Evolutionary conservation across 768 basidiomycete species (phyloP), one percentile per base, ranked within the genome.

Genomic region (Hydnum rufescens): DNA sequence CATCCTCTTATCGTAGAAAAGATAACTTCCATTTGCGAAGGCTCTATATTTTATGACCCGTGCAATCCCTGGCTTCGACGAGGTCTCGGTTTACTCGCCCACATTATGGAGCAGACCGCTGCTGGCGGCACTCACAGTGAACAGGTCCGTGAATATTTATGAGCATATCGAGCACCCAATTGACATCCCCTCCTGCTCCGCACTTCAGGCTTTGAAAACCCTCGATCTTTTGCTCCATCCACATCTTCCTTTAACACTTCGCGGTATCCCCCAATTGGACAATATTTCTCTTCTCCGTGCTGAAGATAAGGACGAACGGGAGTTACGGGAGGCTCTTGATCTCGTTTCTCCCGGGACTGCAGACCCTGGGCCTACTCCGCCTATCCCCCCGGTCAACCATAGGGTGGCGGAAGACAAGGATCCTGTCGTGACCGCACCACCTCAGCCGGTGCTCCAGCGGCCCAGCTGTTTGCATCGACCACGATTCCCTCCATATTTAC

Each of bases 171-270:
- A 13, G 32, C 42, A 2, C n/a, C 18, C 39, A 32, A 26, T 34
- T 23, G 25, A 23, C n/a, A 19, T 16, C 16, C 47, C 2, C 4
- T 2, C n/a, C 5, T 30, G n/a, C 29, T 3, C 22, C 23, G 36
- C 46, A 19, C 25, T n/a, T 6, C 31, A 55, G 18, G 25, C 44
- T 22, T 18, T 36, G 4, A 51, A 55, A 13, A 32, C 43, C 32
- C 60, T 82, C 46, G 82, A 83, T 53, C 61, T 78, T 26, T 65
- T 87, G 23, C 61, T 90, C 6, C 87, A 89, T 59, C 85, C 86
- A 44, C 78, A 84, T 22, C 69, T 82, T 3, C 87, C 87, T 5
- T 82, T 83, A 16, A 68, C 72, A 29, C 61, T 81, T 6, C 81
- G 81, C 56, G 63, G 70, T 1, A 61, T 85, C 16, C 71, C 77